Evolutionary conservation across 2,329 filamentous ascomycete species (phyloP), one percentile per base, ranked within the genome.

Genomic region (Biscogniauxia marginata): DNA sequence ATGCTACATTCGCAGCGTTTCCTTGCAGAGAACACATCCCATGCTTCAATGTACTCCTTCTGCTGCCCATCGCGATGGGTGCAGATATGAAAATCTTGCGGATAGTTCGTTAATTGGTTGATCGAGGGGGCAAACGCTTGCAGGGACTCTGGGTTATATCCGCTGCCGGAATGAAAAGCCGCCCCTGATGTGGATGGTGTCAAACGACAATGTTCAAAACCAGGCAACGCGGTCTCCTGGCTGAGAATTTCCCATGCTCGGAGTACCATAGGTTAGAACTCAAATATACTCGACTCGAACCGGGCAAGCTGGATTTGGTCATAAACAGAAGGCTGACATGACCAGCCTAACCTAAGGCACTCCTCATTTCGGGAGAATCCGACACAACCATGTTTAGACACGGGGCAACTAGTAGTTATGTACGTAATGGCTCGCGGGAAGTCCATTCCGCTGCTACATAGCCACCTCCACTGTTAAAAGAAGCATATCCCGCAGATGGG

Each of bases 331-430:
- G 44, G 44, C 44, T 4, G 44, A 22, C n/a, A 22, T 18, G 11
- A 18, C 18, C 44, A 18, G 18, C 44, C 7, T 11, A 22, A 22
- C 44, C 7, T 11, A 22, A 46, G 44, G 20, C 5, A 21, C n/a
- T 49, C 21, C 47, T 55, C 51, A 60, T 62, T 52, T 62, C 61
- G 58, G 59, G 46, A 44, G 23, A 50, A 54, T 50, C 59, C 54
- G 60, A 53, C 21, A 43, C n/a, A 48, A 22, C 44, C 24, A 45
- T 53, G 49, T 48, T 48, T 45, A 21, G 34, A 24, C 21, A 50
- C 19, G 23, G 49, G 19, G 43, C 53, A 45, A 54, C 34, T 55
- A 25, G 24, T 49, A 24, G 52, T 51, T 49, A 55, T 54, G 48
- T 50, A 60, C 58, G 52, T 55, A 58, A 59, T 55, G 51, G n/a